A percentile compares a stretch with the other conserved stretches of the same genome.
These are phyloP conservation scores for Wickerhamiella nectarea DNA, from an alignment of 805 yeast genomes.

Conservation along the genomic window DNA sequence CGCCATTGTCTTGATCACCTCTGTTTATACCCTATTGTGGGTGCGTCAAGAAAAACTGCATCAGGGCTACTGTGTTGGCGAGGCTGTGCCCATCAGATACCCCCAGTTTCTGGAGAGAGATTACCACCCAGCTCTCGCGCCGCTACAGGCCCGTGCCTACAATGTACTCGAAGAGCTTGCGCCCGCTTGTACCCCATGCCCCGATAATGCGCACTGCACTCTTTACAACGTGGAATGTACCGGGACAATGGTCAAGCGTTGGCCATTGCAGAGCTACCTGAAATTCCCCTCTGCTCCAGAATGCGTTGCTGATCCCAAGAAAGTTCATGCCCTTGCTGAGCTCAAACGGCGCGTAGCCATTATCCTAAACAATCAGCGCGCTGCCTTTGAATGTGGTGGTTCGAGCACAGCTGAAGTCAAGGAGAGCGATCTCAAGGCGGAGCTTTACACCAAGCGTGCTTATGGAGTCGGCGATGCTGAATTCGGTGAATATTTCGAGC, in stretches of 20 bases:
- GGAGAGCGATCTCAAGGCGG: constrained; percentile 21
- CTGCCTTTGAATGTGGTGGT: constrained; percentile 37
- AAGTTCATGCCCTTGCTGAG: constrained; percentile 50
- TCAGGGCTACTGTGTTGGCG: constrained; percentile 16
- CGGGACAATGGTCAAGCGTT: constrained; percentile 42
- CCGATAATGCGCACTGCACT: constrained; percentile 28
- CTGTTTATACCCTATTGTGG: neutral
- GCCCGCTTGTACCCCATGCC: constrained; percentile 32
- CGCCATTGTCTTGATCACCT: neutral
- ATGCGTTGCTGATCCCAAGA: constrained; percentile 65
- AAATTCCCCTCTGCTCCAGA: constrained; percentile 44
- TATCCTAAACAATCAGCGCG: constrained; percentile 53
- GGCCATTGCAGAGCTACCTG: constrained; percentile 41
- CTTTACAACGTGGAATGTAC: constrained; percentile 58
- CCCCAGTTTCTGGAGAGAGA: constrained; percentile 12
- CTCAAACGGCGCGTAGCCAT: constrained; percentile 55
- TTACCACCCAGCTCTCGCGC: neutral
- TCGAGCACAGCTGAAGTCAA: constrained; percentile 27
- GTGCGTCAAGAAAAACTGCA: constrained; percentile 5
- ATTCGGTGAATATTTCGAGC: constrained; percentile 61
- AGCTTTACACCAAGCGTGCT: constrained; percentile 18
- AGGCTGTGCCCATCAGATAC: constrained; percentile 7
- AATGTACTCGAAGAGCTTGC: constrained; percentile 32
- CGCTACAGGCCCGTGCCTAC: constrained; percentile 2
- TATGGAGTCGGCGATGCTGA: constrained; percentile 35